These are phyloP conservation scores for Osmanthus fragrans DNA, from an alignment of 257 asterid genomes.

Conservation along the genomic window DNA sequence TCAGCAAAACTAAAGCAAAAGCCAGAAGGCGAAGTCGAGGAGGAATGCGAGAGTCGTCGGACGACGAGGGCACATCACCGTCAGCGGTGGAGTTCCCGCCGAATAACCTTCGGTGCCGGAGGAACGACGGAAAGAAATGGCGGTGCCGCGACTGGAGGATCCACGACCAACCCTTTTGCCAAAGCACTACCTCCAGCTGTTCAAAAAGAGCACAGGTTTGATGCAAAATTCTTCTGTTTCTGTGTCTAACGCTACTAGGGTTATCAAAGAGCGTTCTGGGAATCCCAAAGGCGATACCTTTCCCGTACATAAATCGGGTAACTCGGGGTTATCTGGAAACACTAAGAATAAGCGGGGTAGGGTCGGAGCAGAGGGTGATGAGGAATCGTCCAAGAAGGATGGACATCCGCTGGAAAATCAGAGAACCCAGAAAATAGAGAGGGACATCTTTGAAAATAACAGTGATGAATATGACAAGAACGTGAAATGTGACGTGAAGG, in stretches of 20 bases:
- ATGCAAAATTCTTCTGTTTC: conserved; percentile 4
- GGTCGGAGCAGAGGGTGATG: not conserved
- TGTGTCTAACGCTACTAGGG: conserved; percentile 14
- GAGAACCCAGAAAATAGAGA: conserved; percentile 16
- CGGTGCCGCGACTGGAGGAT: conserved; percentile 36
- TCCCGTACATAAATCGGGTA: not conserved
- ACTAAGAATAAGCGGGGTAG: conserved; percentile 12
- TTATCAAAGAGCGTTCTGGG: not conserved
- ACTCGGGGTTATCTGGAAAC: not conserved
- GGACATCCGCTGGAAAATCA: conserved; percentile 30
- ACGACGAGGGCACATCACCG: conserved; percentile 17
- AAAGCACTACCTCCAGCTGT: conserved; percentile 27
- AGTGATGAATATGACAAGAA: not conserved
- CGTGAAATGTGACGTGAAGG: not conserved
- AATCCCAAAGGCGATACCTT: not conserved
- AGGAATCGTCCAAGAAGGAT: conserved; percentile 24
- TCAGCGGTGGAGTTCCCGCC: conserved; percentile 21
- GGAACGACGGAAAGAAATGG: conserved; percentile 34
- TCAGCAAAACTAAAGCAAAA: not conserved
- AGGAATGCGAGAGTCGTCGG: not conserved
- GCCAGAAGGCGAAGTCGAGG: not conserved
- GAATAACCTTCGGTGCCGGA: conserved; percentile 29
- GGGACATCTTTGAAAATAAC: not conserved
- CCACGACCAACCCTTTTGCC: conserved; percentile 25
- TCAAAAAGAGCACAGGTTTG: not conserved